These are phyloP conservation scores for Phytophthora pini DNA, from an alignment of 352 stramenopile species.

Conservation along the genomic window DNA sequence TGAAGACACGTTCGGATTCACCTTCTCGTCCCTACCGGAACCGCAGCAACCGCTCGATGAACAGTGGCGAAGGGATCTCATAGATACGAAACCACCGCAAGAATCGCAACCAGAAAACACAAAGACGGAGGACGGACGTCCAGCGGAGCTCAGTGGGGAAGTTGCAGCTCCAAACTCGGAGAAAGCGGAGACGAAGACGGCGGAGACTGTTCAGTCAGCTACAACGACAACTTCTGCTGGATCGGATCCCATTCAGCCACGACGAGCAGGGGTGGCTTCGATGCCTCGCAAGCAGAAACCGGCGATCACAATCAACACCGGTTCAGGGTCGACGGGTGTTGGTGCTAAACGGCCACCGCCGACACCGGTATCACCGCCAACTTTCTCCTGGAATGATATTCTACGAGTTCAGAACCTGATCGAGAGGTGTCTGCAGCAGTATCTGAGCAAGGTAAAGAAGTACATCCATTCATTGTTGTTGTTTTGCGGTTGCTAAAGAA, in stretches of 20 bases:
- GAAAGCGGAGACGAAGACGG: slow-evolving; percentile 17
- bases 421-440: slow-evolving; percentile 91
- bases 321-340: slow-evolving; percentile 16
- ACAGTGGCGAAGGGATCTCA: slow-evolving; percentile 19
- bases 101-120: slow-evolving; percentile 1
- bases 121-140: slow-evolving; percentile 31
- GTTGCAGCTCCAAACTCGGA: slow-evolving; percentile 3
- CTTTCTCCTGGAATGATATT: slow-evolving; percentile 91
- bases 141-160: slow-evolving; percentile 27
- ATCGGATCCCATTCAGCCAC: slow-evolving; percentile 3
- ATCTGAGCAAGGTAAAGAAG: slow-evolving; percentile 82
- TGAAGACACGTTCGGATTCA: slow-evolving; percentile 37
- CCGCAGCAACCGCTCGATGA: slow-evolving; percentile 17
- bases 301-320: slow-evolving; percentile 48
- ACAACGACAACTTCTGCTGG: not conserved
- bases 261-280: slow-evolving; percentile 26
- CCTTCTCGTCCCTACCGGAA: slow-evolving; percentile 23
- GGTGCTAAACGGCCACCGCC: slow-evolving; percentile 33
- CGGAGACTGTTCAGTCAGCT: slow-evolving; percentile 10
- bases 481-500: not conserved
- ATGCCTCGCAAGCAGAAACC: slow-evolving; percentile 34
- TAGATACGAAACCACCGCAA: not conserved
- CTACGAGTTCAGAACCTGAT: slow-evolving; percentile 91
- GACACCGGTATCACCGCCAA: slow-evolving; percentile 34
- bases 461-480: slow-evolving; percentile 2